A percentile compares a stretch with the other conserved stretches of the same genome.
These are phyloP conservation scores for Penicillium coffeae DNA, from an alignment of 495 filamentous ascomycete genomes.

Conservation along the genomic window DNA sequence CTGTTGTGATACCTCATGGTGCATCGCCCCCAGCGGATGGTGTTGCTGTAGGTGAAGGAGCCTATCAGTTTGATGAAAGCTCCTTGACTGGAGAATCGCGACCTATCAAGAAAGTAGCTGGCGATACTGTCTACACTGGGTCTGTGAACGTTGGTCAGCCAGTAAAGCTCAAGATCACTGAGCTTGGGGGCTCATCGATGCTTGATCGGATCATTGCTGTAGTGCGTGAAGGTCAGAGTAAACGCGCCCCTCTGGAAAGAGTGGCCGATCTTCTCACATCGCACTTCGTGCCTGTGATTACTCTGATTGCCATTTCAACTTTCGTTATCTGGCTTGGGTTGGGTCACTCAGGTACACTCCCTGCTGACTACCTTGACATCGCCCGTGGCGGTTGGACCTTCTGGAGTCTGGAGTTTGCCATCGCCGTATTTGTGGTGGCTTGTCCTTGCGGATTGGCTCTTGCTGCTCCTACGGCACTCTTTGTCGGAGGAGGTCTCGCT, in stretches of 20 bases:
- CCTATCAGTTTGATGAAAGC: conserved; percentile 79
- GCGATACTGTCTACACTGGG: conserved; percentile 76
- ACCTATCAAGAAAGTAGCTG: conserved; percentile 63
- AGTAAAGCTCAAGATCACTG: conserved; percentile 65
- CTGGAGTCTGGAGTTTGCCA: conserved; percentile 88
- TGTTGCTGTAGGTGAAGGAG: conserved; percentile 53
- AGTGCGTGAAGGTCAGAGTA: conserved; percentile 87
- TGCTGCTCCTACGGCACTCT: conserved; percentile 88
- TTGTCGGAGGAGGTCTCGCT: conserved; percentile 85
- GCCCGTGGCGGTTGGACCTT: conserved; percentile 75
- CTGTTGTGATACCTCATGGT: conserved; percentile 72
- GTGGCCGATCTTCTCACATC: conserved; percentile 79
- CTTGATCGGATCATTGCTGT: conserved; percentile 87
- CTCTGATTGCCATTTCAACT: conserved; percentile 72
- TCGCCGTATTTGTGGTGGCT: conserved; percentile 91
- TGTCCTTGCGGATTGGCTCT: conserved; percentile 92
- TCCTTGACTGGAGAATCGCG: conserved; percentile 86
- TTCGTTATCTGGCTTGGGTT: conserved; percentile 82
- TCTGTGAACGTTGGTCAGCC: conserved; percentile 79
- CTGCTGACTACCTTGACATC: conserved; percentile 60
- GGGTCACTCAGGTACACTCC: conserved; percentile 64
- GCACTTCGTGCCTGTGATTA: conserved; percentile 87
- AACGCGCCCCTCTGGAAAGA: conserved; percentile 80
- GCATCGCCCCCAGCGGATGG: conserved; percentile 86
- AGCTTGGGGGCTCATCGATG: conserved; percentile 75